A percentile compares a stretch with the other conserved stretches of the same genome.
Conservation (phyloP, 2,329 filamentous ascomycete genomes). For the Rhynchosporium agropyri region DNA sequence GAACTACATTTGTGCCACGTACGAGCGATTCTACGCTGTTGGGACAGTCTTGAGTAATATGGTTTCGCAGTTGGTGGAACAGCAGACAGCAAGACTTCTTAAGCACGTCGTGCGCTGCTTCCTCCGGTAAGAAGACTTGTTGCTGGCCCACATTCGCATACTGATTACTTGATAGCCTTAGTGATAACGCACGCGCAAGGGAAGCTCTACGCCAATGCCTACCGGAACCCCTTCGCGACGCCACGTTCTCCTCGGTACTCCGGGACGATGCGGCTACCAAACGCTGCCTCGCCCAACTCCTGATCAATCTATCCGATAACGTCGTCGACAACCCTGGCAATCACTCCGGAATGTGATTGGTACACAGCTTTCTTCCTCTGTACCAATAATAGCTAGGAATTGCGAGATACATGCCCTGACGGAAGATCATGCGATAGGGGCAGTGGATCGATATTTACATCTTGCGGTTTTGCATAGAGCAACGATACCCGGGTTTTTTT, state of each 20-base stretch:
- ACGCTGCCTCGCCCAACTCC: slow-evolving; percentile 91
- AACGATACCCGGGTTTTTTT: slow-evolving; percentile 40
- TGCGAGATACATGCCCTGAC: slow-evolving; percentile 12
- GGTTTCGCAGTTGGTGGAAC: slow-evolving; percentile 96
- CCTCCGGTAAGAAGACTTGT: slow-evolving; percentile 66
- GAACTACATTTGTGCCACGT: slow-evolving; percentile 98
- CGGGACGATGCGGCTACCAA: slow-evolving; percentile 97
- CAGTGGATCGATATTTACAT: slow-evolving; percentile 27
- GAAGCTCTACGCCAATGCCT: slow-evolving; percentile 95
- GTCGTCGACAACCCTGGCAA: slow-evolving; percentile 53
- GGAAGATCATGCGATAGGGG: slow-evolving; percentile 1
- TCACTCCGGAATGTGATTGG: slow-evolving; percentile 40
- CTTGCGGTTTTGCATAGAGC: slow-evolving; percentile 42
- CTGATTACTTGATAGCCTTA: slow-evolving; percentile 61
- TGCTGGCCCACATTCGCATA: not conserved
- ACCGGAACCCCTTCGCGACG: slow-evolving; percentile 96
- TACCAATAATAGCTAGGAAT: slow-evolving; percentile 34
- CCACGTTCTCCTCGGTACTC: slow-evolving; percentile 94
- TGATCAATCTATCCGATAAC: slow-evolving; percentile 94
- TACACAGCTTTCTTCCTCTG: slow-evolving; percentile 28
- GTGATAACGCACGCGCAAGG: slow-evolving; percentile 92
- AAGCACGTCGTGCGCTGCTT: slow-evolving; percentile 99
- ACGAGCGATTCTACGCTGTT: slow-evolving; percentile 97
- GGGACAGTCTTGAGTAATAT: slow-evolving; percentile 98
- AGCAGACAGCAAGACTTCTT: slow-evolving; percentile 90